Evolutionary conservation across 139 green algal species (phyloP), one percentile per base, ranked within the genome.

Genomic region (Auxenochlorella pyrenoidosa): DNA sequence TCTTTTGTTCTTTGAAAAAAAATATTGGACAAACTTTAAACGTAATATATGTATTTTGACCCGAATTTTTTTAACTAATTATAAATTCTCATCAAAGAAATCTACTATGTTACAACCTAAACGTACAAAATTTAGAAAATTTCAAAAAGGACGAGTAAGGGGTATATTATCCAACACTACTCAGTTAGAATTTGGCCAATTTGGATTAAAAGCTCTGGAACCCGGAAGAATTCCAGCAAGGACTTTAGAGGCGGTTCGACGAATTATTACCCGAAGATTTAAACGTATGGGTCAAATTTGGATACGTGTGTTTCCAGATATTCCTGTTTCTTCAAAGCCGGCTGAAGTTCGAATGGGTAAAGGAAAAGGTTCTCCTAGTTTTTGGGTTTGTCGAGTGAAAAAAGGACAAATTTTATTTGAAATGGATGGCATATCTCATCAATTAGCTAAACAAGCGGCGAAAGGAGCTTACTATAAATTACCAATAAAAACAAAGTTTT

Each of bases 261-360:
- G 92, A 59, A 86, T 88, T 63, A 87, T 92, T 85, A 93, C 84
- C 34, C 79, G 90, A 86, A 90, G 90, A 87, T 93, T 92, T 88
- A 90, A 91, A 91, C 84, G 90, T 78, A 88, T 66, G 71, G 92
- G 92, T 54, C 87, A 91, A 90, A 89, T 94, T 77, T 95, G 92
- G 92, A 90, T 94, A 87, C 84, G 91, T 86, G 84, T 94, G 26
- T 95, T 94, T 90, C 90, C 92, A 71, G 91, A 95, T 89, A 84
- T 91, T 87, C 44, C 85, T 68, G 82, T 95, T 84, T 93, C 89
- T 75, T 84, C 73, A 73, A 95, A 95, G 90, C 90, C 92, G 43
- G 90, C 83, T 71, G 91, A 94, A 89, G 87, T 93, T 51, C 84
- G 92, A 89, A 95, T 95, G 92, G 92, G 92, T 28, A 95, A 94